phyloP scores from a whole-genome alignment of 768 basidiomycete species.

The Nevesoporus exiguus region DNA sequence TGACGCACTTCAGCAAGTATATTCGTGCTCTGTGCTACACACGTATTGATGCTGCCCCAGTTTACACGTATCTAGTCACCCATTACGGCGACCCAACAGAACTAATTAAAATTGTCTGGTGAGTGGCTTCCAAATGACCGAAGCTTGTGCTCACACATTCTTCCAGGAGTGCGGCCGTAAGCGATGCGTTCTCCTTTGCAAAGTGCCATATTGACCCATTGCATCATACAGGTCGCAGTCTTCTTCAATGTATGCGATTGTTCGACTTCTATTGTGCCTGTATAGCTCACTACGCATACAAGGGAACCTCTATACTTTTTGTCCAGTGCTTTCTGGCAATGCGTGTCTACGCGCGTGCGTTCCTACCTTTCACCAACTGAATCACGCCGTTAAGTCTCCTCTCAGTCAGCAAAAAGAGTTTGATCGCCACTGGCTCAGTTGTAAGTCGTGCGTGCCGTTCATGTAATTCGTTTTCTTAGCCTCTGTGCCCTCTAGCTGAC shows the following conservation, averaged over 20 bases:
- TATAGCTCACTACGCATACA: background rate
- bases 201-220: conserved; percentile 5
- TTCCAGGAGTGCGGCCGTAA: conserved; percentile 22
- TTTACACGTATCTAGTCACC: conserved; percentile 47
- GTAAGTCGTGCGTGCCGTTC: conserved; percentile 12
- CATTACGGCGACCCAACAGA: conserved; percentile 25
- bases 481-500: conserved; percentile 5
- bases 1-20: conserved; percentile 46
- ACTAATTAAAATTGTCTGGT: conserved; percentile 42
- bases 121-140: conserved; percentile 12
- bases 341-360: conserved; percentile 46
- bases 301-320: conserved; percentile 43
- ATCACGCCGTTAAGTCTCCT: background rate
- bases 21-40: background rate
- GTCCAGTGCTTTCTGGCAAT: conserved; percentile 54
- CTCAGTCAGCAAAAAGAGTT: conserved; percentile 49
- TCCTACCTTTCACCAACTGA: background rate
- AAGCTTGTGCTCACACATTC: background rate
- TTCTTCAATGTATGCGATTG: conserved; percentile 29
- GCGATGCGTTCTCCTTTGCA: conserved; percentile 1
- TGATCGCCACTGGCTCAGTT: conserved; percentile 32
- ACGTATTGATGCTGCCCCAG: conserved; percentile 23
- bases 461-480: background rate
- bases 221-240: conserved; percentile 40
- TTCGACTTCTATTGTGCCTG: background rate